A percentile compares a stretch with the other conserved stretches of the same genome.
phyloP scores from a whole-genome alignment of 164 flowering plant genomes.

The Akebia trifoliata region DNA sequence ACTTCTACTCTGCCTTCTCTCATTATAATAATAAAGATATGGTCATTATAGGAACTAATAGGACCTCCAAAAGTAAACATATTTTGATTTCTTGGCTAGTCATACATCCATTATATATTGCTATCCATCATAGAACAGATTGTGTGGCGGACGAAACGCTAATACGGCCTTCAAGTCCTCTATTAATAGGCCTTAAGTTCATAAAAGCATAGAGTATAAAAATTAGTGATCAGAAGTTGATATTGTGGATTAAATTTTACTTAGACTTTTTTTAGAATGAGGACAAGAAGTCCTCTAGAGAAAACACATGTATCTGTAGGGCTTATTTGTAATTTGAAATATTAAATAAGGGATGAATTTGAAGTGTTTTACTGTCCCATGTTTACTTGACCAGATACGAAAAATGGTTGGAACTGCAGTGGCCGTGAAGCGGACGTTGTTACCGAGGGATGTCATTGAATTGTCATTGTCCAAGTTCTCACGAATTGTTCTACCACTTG shows the following conservation, averaged over 20 bases:
- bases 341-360: too few species aligned
- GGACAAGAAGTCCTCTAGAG: too few species aligned
- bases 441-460: conserved; percentile 63
- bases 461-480: conserved; percentile 73
- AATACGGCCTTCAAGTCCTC: neutral
- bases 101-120: neutral
- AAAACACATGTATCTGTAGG: too few species aligned
- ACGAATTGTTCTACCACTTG: conserved; percentile 77
- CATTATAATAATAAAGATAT: too few species aligned
- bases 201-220: too few species aligned
- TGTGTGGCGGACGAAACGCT: neutral
- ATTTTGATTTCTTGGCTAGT: neutral
- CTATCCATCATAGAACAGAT: neutral
- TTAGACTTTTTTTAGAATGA: too few species aligned
- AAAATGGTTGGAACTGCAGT: conserved; percentile 95
- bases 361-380: neutral
- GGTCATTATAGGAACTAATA: too few species aligned
- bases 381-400: conserved; percentile 58
- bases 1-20: too few species aligned
- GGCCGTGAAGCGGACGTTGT: conserved; percentile 76
- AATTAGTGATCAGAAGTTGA: neutral
- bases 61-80: too few species aligned
- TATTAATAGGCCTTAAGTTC: too few species aligned
- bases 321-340: too few species aligned
- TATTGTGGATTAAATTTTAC: neutral